phyloP scores from a whole-genome alignment of 352 stramenopile species.

The Phytophthora constricta region DNA sequence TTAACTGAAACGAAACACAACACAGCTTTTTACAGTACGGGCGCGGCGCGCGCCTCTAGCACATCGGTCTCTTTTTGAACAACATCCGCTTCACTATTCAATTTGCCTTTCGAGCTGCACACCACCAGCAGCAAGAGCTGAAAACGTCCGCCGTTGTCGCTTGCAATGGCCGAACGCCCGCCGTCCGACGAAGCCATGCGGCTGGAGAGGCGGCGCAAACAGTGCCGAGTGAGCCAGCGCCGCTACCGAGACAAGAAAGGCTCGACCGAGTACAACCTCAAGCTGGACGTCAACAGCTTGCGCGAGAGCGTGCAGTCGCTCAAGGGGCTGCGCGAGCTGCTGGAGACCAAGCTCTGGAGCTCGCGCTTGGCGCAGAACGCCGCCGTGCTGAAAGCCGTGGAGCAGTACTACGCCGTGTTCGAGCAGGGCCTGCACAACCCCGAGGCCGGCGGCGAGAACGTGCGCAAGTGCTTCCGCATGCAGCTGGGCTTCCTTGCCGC shows the following conservation, averaged over 20 bases:
- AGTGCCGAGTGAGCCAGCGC: constrained; percentile 79
- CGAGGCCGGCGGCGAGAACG: constrained; percentile 43
- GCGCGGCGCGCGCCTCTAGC: no score
- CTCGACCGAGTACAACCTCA: constrained; percentile 73
- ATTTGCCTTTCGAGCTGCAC: no score
- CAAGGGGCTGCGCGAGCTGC: constrained; percentile 46
- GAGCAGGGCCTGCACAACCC: constrained; percentile 59
- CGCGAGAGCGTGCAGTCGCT: constrained; percentile 67
- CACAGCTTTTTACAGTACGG: no score
- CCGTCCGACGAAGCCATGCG: constrained; percentile 28
- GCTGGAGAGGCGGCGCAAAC: constrained; percentile 57
- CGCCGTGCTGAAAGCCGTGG: constrained; percentile 63
- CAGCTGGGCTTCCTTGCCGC: constrained; percentile 57
- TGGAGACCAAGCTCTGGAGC: constrained; percentile 59
- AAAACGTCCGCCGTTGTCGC: no score
- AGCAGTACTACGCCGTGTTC: constrained; percentile 79
- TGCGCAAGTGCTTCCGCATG: constrained; percentile 59
- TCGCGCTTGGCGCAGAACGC: constrained; percentile 45
- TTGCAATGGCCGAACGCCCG: constrained; percentile 13
- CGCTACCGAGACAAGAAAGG: constrained; percentile 78
- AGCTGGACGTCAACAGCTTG: constrained; percentile 71
- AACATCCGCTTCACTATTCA: no score
- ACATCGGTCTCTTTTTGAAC: no score
- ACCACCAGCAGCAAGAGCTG: no score
- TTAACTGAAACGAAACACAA: no score